These are phyloP conservation scores for Entomortierella beljakovae DNA, from an alignment of 192 early-diverging fungal genomes.

Conservation along the genomic window DNA sequence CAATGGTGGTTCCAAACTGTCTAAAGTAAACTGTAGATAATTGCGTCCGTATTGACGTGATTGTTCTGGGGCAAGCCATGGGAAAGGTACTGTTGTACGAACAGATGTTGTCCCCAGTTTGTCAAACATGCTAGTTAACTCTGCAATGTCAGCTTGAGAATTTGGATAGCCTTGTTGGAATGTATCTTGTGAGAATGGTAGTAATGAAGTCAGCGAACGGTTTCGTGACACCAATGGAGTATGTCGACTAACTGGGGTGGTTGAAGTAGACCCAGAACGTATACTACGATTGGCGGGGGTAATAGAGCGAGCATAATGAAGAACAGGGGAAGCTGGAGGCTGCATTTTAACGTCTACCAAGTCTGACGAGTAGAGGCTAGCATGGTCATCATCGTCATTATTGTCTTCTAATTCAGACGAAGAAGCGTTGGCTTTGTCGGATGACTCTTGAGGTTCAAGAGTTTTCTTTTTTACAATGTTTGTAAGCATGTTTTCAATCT, in stretches of 20 bases:
- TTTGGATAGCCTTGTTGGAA: slow-evolving; percentile 24
- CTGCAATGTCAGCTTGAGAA: slow-evolving; percentile 33
- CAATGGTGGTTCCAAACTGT: slow-evolving; percentile 40
- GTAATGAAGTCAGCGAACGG: slow-evolving; percentile 34
- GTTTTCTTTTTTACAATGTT: slow-evolving; percentile 60
- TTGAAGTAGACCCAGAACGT: slow-evolving; percentile 25
- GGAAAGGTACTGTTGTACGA: slow-evolving; percentile 47
- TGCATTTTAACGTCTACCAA: slow-evolving; percentile 46
- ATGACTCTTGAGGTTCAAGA: slow-evolving; percentile 3
- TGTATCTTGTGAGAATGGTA: slow-evolving; percentile 35
- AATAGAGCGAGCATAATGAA: slow-evolving; percentile 15
- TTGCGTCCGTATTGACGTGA: slow-evolving; percentile 49
- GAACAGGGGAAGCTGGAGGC: slow-evolving; percentile 35
- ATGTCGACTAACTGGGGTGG: slow-evolving; percentile 22
- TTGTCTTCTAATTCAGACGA: slow-evolving; percentile 29
- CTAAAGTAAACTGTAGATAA: slow-evolving; percentile 41
- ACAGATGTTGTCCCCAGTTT: slow-evolving; percentile 44
- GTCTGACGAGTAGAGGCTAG: slow-evolving; percentile 23
- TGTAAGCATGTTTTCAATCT: slow-evolving; percentile 68
- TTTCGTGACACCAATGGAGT: slow-evolving; percentile 49
- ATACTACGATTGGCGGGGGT: slow-evolving; percentile 9
- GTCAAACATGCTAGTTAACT: slow-evolving; percentile 41
- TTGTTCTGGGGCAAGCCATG: slow-evolving; percentile 50
- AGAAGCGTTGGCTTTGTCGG: background rate
- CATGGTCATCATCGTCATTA: slow-evolving; percentile 27